A percentile compares a stretch with the other conserved stretches of the same genome.
These are phyloP conservation scores for Melanogaster broomeanus DNA, from an alignment of 768 basidiomycete species.

Conservation along the genomic window DNA sequence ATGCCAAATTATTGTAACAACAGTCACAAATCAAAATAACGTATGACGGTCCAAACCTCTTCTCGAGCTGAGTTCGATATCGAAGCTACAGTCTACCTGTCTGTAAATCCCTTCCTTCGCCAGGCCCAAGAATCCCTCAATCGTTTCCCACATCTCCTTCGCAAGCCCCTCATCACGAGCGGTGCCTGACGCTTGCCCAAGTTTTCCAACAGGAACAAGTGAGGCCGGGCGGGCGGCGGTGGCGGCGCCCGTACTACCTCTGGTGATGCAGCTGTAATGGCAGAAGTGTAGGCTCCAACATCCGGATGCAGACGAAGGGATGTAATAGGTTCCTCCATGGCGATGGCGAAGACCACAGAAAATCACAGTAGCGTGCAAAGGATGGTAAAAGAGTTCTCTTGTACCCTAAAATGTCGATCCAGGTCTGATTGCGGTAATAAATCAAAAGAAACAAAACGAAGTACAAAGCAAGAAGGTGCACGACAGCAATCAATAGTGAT, in stretches of 20 bases:
- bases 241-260: slow-evolving; percentile 17
- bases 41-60: too few relatives aligned
- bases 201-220: slow-evolving; percentile 24
- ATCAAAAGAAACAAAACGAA: slow-evolving; percentile 21
- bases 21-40: too few relatives aligned
- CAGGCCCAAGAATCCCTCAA: slow-evolving; percentile 30
- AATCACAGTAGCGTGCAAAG: slow-evolving; percentile 36
- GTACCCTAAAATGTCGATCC: too few relatives aligned
- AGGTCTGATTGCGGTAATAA: slow-evolving; percentile 2
- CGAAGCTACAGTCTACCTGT: too few relatives aligned
- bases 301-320: slow-evolving; percentile 19
- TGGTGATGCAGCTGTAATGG: slow-evolving; percentile 31
- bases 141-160: slow-evolving; percentile 29
- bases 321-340: neutral
- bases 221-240: slow-evolving; percentile 29
- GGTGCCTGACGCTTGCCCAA: slow-evolving; percentile 10
- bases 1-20: too few relatives aligned
- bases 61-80: too few relatives aligned
- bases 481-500: slow-evolving; percentile 18
- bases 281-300: slow-evolving; percentile 28
- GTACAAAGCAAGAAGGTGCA: slow-evolving; percentile 27
- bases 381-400: slow-evolving; percentile 15
- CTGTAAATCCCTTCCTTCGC: slow-evolving; percentile 20
- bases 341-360: neutral
- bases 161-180: slow-evolving; percentile 25